Evolutionary conservation across 805 yeast genomes (phyloP).

Genomic region (Maudiozyma bulderi): DNA sequence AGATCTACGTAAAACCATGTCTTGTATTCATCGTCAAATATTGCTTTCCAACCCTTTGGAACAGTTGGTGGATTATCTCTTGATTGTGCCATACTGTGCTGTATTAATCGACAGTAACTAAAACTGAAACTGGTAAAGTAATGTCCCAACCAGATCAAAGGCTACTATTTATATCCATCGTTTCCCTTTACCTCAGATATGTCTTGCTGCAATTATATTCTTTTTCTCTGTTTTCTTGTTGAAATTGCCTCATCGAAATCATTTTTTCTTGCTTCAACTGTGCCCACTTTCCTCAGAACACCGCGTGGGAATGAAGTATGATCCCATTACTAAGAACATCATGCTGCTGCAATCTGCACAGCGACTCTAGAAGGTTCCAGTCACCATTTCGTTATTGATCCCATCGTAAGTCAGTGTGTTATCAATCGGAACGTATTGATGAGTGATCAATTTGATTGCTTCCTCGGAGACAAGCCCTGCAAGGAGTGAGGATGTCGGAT

Average conservation of each 20-base stretch:
- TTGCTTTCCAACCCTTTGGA: slow-evolving; percentile 68
- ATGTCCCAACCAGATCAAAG: too few species aligned
- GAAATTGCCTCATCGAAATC: too few species aligned
- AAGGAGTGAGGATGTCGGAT: slow-evolving; percentile 36
- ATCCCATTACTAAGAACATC: neutral
- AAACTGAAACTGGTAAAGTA: neutral
- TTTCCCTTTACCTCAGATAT: too few species aligned
- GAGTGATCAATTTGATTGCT: slow-evolving; percentile 60
- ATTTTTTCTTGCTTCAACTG: too few species aligned
- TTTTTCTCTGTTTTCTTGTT: too few species aligned
- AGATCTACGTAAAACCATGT: slow-evolving; percentile 79
- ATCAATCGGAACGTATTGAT: slow-evolving; percentile 72
- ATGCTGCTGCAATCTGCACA: neutral
- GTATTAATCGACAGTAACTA: neutral
- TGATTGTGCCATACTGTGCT: slow-evolving; percentile 14
- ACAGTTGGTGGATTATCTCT: slow-evolving; percentile 39
- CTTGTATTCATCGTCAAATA: slow-evolving; percentile 57
- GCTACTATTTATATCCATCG: too few species aligned
- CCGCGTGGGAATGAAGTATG: too few species aligned
- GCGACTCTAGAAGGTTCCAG: neutral
- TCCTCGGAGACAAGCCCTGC: slow-evolving; percentile 90
- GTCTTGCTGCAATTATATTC: too few species aligned
- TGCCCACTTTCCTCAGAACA: too few species aligned
- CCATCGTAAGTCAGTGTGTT: slow-evolving; percentile 27
- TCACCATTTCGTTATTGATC: neutral